Conservation (phyloP, 352 stramenopile genomes). For the Pythium aquatile region DNA sequence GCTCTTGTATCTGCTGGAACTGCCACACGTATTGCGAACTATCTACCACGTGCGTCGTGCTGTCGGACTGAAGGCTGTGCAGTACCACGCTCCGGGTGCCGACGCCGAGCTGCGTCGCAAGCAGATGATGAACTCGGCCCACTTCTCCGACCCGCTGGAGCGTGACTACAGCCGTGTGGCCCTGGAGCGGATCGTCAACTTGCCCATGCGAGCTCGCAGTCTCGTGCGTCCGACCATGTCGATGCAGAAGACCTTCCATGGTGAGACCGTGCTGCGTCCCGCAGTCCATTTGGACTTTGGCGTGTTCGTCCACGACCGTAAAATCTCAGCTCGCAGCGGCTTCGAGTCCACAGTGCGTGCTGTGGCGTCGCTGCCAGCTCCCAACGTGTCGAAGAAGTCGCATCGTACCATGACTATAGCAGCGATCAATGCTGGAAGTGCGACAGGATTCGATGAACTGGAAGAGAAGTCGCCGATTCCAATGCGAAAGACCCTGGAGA, state of each 20-base stretch:
- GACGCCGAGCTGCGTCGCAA: neutral
- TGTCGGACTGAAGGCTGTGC: neutral
- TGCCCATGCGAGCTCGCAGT: conserved; percentile 10
- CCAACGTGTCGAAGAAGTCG: neutral
- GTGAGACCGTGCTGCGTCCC: conserved; percentile 16
- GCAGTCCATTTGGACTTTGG: conserved; percentile 25
- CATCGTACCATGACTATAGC: neutral
- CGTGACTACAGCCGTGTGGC: neutral
- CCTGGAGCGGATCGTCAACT: neutral
- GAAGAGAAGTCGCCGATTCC: neutral
- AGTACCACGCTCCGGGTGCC: neutral
- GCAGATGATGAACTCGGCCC: neutral
- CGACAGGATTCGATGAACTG: neutral
- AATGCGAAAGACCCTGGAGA: neutral
- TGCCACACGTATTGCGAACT: neutral
- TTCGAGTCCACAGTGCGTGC: conserved; percentile 19
- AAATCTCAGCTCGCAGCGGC: conserved; percentile 13
- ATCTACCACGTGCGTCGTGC: neutral
- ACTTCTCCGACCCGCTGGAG: neutral
- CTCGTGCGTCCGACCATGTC: conserved; percentile 12
- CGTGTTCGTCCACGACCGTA: conserved; percentile 19
- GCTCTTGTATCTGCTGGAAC: neutral
- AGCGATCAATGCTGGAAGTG: neutral
- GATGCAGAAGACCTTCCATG: conserved; percentile 10
- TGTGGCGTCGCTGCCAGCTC: neutral